phyloP scores from a whole-genome alignment of 1,284 basidiomycete genomes.

The Termitomyces sp. region DNA sequence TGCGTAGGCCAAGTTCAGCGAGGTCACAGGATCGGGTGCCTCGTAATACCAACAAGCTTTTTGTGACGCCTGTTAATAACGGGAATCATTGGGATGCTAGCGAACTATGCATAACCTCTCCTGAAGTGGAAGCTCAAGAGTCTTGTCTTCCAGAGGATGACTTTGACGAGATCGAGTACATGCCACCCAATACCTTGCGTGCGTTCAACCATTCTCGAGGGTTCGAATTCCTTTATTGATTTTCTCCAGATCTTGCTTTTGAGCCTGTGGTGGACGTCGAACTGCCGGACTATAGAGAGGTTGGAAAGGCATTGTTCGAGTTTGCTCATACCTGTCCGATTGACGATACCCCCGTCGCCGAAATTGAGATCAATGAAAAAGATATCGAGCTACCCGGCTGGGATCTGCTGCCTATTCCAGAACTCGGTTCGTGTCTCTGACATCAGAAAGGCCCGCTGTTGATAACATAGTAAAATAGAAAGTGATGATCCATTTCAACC shows the following conservation, averaged over 20 bases:
- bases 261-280: slow-evolving; percentile 50
- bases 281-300: slow-evolving; percentile 50
- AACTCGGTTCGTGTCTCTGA: slow-evolving; percentile 27
- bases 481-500: slow-evolving; percentile 23
- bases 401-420: slow-evolving; percentile 28
- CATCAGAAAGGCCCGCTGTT: not conserved
- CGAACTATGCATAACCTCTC: slow-evolving; percentile 49
- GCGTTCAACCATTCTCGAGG: slow-evolving; percentile 19
- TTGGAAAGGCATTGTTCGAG: slow-evolving; percentile 41
- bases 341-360: slow-evolving; percentile 31
- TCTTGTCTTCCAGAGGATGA: slow-evolving; percentile 35
- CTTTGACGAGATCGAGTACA: slow-evolving; percentile 71
- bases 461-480: slow-evolving; percentile 12
- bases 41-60: slow-evolving; percentile 35
- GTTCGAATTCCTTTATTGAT: not conserved
- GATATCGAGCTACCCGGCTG: slow-evolving; percentile 25
- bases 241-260: slow-evolving; percentile 40
- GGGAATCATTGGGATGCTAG: slow-evolving; percentile 73
- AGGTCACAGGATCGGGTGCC: slow-evolving; percentile 51
- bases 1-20: slow-evolving; percentile 57
- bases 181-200: slow-evolving; percentile 68
- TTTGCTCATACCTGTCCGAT: slow-evolving; percentile 35
- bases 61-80: slow-evolving; percentile 63
- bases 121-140: slow-evolving; percentile 30
- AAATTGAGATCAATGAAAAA: slow-evolving; percentile 19